Conservation (phyloP, 768 basidiomycete genomes). For the Hygrocybe coccinea region DNA sequence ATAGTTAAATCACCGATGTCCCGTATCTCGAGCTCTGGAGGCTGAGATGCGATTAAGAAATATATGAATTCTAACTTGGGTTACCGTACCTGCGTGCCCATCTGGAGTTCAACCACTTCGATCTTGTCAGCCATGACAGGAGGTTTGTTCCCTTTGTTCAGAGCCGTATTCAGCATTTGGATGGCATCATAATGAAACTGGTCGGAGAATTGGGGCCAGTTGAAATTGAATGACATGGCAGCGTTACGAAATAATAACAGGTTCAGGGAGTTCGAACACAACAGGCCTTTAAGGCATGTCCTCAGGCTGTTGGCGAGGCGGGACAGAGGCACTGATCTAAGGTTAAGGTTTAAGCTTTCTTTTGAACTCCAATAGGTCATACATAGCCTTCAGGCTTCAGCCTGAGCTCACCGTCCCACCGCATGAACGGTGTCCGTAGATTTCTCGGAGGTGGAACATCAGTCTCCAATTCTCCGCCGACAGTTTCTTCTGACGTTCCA, state of each 20-base stretch:
- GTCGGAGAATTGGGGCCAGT: constrained; percentile 96
- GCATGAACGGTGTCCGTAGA: constrained; percentile 73
- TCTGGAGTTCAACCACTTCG: constrained; percentile 97
- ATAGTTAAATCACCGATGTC: constrained; percentile 96
- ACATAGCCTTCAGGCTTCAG: no score
- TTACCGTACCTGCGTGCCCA: constrained; percentile 83
- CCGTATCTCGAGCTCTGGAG: constrained; percentile 93
- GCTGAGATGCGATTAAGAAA: constrained; percentile 44
- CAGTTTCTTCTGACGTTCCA: constrained; percentile 20
- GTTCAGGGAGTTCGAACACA: no score
- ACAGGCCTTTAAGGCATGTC: no score
- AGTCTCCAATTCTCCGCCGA: constrained; percentile 21
- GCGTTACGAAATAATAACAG: not conserved
- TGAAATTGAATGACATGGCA: constrained; percentile 82
- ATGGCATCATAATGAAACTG: constrained; percentile 95
- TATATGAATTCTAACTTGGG: constrained; percentile 2
- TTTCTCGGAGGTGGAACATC: constrained; percentile 46
- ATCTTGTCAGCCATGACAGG: constrained; percentile 97
- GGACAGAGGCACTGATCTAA: not conserved
- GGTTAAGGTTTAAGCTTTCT: constrained; percentile 1
- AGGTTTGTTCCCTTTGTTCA: constrained; percentile 96
- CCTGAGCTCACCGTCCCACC: no score
- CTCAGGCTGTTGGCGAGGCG: not conserved
- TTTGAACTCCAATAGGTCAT: not conserved
- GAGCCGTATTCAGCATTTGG: constrained; percentile 92